A percentile compares a stretch with the other conserved stretches of the same genome.
Evolutionary conservation across 306 rosid species (phyloP).

Genomic region (Chamaecrista fasciculata): DNA sequence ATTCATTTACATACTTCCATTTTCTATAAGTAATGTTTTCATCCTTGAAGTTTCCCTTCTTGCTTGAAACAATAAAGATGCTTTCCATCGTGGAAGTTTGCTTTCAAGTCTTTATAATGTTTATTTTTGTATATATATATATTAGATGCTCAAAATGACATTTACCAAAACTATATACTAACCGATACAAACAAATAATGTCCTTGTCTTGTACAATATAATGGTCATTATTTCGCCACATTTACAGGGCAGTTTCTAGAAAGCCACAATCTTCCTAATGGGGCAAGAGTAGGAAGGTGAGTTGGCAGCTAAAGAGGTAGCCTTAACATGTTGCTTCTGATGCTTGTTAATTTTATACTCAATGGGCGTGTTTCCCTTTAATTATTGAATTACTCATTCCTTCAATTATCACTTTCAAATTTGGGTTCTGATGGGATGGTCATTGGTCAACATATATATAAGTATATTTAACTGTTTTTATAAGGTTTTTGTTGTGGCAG

Average conservation of each 20-base stretch:
- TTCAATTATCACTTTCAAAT: background rate
- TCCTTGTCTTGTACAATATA: background rate
- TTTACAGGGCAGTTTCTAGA: background rate
- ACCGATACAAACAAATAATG: background rate
- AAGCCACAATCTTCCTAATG: background rate
- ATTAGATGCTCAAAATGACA: too few relatives aligned
- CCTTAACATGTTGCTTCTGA: background rate
- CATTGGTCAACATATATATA: background rate
- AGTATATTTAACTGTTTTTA: background rate
- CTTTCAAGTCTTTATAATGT: too few relatives aligned
- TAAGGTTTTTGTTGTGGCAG: background rate
- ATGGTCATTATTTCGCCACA: background rate
- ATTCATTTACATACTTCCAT: too few relatives aligned
- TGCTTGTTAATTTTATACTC: slow-evolving; percentile 3
- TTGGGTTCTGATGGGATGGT: slow-evolving; percentile 1
- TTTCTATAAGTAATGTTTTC: too few relatives aligned
- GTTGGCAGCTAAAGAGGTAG: background rate
- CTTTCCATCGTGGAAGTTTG: too few relatives aligned
- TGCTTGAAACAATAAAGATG: too few relatives aligned
- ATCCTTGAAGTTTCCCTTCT: too few relatives aligned
- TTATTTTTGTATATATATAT: too few relatives aligned
- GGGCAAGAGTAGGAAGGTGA: background rate
- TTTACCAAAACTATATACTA: too few relatives aligned
- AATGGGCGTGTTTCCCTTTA: background rate
- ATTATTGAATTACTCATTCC: background rate